Percentiles rank a stretch among this genome's conserved stretches.
phyloP scores from a whole-genome alignment of 495 filamentous ascomycete genomes.

The Collariella sp. region DNA sequence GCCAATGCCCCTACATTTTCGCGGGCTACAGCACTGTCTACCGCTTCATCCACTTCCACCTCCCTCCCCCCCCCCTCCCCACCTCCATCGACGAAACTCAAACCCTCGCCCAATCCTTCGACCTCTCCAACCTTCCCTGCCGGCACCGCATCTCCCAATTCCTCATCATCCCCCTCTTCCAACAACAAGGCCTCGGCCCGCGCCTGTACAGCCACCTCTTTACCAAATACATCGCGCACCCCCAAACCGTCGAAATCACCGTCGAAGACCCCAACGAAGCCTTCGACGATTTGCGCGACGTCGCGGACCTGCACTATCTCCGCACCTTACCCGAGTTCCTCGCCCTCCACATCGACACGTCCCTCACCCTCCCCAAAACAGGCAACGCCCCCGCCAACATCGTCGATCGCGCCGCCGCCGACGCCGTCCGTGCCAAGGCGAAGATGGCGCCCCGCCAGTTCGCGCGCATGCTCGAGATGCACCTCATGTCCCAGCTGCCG shows the following conservation, averaged over 20 bases:
- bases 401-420: constrained; percentile 49
- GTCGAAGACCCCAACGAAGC: constrained; percentile 94
- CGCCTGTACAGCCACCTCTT: constrained; percentile 75
- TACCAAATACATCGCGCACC: constrained; percentile 49
- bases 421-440: constrained; percentile 51
- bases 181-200: constrained; percentile 67
- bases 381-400: constrained; percentile 51
- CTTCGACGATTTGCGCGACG: constrained; percentile 84
- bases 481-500: constrained; percentile 69
- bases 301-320: constrained; percentile 67
- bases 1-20: constrained; percentile 56
- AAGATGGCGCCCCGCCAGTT: constrained; percentile 90
- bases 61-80: constrained; percentile 19
- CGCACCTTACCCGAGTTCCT: constrained; percentile 44
- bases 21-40: constrained; percentile 85
- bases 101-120: constrained; percentile 23
- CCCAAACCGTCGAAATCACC: constrained; percentile 69
- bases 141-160: constrained; percentile 89
- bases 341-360: constrained; percentile 44
- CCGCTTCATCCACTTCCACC: constrained; percentile 58
- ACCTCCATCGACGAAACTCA: constrained; percentile 18
- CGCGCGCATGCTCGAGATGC: constrained; percentile 76
- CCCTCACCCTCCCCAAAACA: constrained; percentile 24
- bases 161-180: constrained; percentile 82
- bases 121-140: constrained; percentile 43